Conservation (phyloP, 441 rosid genomes). For the Erodium chrysanthum region DNA sequence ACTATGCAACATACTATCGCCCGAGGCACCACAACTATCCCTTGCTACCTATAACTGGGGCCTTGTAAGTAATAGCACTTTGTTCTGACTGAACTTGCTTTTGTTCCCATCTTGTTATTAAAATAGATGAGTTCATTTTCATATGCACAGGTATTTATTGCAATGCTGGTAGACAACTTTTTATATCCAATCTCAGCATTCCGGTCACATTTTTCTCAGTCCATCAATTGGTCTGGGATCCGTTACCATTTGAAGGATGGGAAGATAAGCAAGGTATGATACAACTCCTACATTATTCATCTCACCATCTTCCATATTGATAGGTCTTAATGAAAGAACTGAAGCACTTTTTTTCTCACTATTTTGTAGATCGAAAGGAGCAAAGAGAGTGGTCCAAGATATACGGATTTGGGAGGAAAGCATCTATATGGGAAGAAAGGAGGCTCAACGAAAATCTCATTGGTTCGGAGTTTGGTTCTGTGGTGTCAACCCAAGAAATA, state of each 20-base stretch:
- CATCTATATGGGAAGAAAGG: conserved; percentile 75
- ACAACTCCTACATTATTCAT: neutral
- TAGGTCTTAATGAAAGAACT: no score
- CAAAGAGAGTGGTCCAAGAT: conserved; percentile 65
- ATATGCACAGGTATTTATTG: conserved; percentile 57
- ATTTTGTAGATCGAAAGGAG: conserved; percentile 72
- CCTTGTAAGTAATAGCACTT: conserved; percentile 46
- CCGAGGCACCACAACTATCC: conserved; percentile 80
- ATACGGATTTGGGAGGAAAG: conserved; percentile 82
- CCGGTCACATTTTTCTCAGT: conserved; percentile 89
- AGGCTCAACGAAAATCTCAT: conserved; percentile 43
- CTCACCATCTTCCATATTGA: no score
- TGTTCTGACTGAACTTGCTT: no score
- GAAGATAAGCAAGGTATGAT: conserved; percentile 70
- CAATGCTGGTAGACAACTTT: conserved; percentile 84
- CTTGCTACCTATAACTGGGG: conserved; percentile 90
- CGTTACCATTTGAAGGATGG: conserved; percentile 78
- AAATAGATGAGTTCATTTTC: neutral
- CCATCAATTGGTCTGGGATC: conserved; percentile 94
- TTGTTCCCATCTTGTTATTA: no score
- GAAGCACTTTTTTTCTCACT: neutral
- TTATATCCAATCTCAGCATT: conserved; percentile 75
- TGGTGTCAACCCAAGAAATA: conserved; percentile 89
- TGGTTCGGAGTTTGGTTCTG: conserved; percentile 64
- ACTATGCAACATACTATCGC: conserved; percentile 82